Base-by-base conservation (phyloP, 768 basidiomycete species). In the Hypholoma sublateritium region DNA sequence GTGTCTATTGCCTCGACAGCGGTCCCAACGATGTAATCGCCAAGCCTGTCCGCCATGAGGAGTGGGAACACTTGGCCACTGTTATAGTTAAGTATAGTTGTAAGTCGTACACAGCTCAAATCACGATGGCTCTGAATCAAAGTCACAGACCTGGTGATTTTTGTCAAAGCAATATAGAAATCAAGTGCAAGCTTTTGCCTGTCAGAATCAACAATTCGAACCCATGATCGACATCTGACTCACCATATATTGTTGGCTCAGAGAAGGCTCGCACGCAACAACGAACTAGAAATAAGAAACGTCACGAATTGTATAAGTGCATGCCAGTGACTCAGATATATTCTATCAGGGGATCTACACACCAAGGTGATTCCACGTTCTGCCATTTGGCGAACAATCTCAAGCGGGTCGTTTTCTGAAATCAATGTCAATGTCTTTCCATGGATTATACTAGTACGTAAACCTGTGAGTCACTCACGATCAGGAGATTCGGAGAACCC, bases 211-310 rank as follows among this genome's bases (percentile, higher is more conserved):
- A 34, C 3, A 5, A 36, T 5, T 45, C 9, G 13, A 32, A 4
- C 13, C 12, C 45, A 2, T 5, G 2, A 41, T 11, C 17, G 7
- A 9, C 8, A 22, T 35, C 16, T 11, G 4, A 41, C 24, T 42
- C 19, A 56, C 55, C 14, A n/a, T 56, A 19, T 52, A 45, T 42
- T 63, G 66, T 44, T 37, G 36, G 51, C 69, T 70, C n/a, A 72
- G 59, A 14, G 64, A 43, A 3, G 71, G 82, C 62, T 85, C 83
- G 69, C 83, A 85, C 0, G 82, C 84, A 28, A 84, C 77, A 61
- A 82, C 77, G 66, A 83, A 83, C 81, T 83, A 57, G 13, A n/a
- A n/a, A 41, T 41, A 41, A 41, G 13, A 42, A 21, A 56, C 28
- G 48, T 41, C 14, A 47, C 35, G 35, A 6, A 45, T 37, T 24